Evolutionary conservation across 2,329 filamentous ascomycete genomes (phyloP), one percentile per base, ranked within the genome.

Genomic region (Aspergillus uvarum): DNA sequence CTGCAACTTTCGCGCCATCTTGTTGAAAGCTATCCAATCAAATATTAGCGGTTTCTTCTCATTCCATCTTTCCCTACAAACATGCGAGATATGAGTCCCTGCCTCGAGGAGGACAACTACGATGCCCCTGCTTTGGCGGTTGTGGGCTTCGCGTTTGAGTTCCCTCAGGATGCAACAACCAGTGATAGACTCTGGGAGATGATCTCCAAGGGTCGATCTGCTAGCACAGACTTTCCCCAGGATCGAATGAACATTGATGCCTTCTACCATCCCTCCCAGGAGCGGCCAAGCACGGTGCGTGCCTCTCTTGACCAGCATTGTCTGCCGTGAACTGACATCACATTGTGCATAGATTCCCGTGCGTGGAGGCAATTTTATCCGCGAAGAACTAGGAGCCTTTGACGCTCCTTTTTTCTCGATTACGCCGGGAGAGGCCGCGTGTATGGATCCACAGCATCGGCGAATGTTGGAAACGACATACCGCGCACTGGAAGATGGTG

Each of bases 351-450:
- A 22, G 21, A 22, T 22, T 22, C 21, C 21, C 21, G 21, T 22
- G 21, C 21, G 21, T 2, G 21, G 21, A 22, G 21, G 21, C 21
- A 22, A 22, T 22, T 22, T 22, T 22, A 22, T 22, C 3, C 21
- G 21, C 21, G 21, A 71, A 50, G 68, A 72, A 54, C 62, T 67
- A 1, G 57, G 56, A 5, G 55, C 44, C 2, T 74, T 75, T 48
- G 72, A 76, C 60, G 70, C 72, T 1, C 59, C 68, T 0, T 75
- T 75, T 49, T 74, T 75, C 58, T 68, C 68, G 29, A 71, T 74
- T 12, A 59, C 64, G 2, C 64, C 67, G 6, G 70, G 72, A 26
- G 70, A 69, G 2, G 64, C 62, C 10, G 67, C 63, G 21, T 22
- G 21, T 4, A 70, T 70, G 64, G 67, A 67, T 12, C 65, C 64